Evolutionary conservation across 139 green algal genomes (phyloP).

Genomic region (Deuterostichococcus epilithicus): DNA sequence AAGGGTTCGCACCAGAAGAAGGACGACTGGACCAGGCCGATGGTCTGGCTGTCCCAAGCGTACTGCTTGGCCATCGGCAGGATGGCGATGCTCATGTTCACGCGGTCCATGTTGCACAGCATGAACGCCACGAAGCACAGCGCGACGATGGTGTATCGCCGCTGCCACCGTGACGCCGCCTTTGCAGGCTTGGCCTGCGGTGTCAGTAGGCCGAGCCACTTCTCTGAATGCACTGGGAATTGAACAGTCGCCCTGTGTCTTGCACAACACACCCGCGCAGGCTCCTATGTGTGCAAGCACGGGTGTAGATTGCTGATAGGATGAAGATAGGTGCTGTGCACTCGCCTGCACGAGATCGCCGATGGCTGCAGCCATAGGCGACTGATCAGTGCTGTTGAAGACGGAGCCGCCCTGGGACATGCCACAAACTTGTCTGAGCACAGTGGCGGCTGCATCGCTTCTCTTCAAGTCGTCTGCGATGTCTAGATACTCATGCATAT

Average conservation of each 20-base stretch:
- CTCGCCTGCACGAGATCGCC: not conserved
- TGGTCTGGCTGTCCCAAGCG: slow-evolving; percentile 75
- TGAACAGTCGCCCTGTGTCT: no score
- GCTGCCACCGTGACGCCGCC: slow-evolving; percentile 6
- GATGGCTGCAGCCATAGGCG: not conserved
- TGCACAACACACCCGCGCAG: no score
- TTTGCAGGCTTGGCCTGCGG: not conserved
- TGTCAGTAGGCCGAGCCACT: no score
- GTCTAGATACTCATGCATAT: no score
- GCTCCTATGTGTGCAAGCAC: no score
- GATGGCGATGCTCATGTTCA: slow-evolving; percentile 98
- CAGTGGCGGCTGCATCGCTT: no score
- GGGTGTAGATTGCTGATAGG: no score
- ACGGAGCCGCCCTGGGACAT: not conserved
- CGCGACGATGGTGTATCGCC: slow-evolving; percentile 78
- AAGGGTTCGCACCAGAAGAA: slow-evolving; percentile 90
- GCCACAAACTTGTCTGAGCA: no score
- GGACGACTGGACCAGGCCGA: slow-evolving; percentile 92
- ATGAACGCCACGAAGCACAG: slow-evolving; percentile 92
- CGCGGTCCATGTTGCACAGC: slow-evolving; percentile 92
- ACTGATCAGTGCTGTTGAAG: not conserved
- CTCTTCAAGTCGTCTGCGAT: no score
- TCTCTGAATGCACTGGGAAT: no score
- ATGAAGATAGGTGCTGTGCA: no score
- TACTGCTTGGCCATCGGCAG: slow-evolving; percentile 90